phyloP scores from a whole-genome alignment of 768 basidiomycete species.

The Termitomyces bulborhizus region DNA sequence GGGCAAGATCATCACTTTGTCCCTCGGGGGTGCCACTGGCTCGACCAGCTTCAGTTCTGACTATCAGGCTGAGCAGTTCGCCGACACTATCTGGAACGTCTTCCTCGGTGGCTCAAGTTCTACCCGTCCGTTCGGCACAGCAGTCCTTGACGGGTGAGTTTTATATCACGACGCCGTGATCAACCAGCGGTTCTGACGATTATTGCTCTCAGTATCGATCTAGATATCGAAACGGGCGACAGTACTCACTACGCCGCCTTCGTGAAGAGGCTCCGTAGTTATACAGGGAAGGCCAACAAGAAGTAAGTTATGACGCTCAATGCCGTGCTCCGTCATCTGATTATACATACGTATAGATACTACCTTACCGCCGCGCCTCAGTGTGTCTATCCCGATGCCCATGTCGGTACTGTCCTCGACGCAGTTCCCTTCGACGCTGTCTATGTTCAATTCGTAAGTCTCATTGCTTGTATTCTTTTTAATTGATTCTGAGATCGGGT shows the following conservation, averaged over 20 bases:
- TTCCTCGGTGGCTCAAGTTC: conserved; percentile 57
- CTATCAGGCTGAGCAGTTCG: conserved; percentile 44
- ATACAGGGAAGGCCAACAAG: conserved; percentile 40
- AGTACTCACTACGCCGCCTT: conserved; percentile 41
- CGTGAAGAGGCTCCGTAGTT: conserved; percentile 36
- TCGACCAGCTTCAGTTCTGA: conserved; percentile 44
- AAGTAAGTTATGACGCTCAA: conserved; percentile 22
- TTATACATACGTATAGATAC: conserved; percentile 29
- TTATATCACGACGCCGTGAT: background rate
- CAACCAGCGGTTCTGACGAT: background rate
- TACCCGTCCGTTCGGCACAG: conserved; percentile 57
- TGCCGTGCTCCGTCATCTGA: background rate
- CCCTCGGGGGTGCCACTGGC: conserved; percentile 49
- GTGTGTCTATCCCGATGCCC: conserved; percentile 59
- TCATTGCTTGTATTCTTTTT: background rate
- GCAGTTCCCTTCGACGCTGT: conserved; percentile 59
- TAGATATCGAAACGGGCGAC: conserved; percentile 60
- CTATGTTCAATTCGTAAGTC: conserved; percentile 48
- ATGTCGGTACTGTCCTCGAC: conserved; percentile 45
- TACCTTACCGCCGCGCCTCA: conserved; percentile 50
- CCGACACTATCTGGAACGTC: conserved; percentile 58
- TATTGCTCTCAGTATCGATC: conserved; percentile 34
- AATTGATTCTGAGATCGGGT: background rate
- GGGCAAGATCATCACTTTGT: conserved; percentile 46
- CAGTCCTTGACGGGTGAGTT: conserved; percentile 55